These are phyloP conservation scores for Citrus unshiu DNA, from an alignment of 345 rosid genomes.

Conservation along the genomic window DNA sequence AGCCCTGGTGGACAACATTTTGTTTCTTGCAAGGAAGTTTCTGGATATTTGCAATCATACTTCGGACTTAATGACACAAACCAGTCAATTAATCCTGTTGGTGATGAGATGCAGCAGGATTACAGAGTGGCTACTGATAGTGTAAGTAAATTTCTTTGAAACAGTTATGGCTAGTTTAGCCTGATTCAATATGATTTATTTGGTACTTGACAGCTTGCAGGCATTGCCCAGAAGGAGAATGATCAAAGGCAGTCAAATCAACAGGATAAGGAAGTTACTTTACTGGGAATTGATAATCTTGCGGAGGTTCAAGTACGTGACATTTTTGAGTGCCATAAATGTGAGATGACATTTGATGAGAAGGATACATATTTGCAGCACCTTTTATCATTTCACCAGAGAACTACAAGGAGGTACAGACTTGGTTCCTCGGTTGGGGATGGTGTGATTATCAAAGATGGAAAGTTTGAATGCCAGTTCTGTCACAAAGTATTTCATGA, in stretches of 20 bases:
- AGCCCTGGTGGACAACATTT: slow-evolving; percentile 75
- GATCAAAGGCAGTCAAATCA: slow-evolving; percentile 25
- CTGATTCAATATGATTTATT: background rate
- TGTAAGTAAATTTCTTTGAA: slow-evolving; percentile 25
- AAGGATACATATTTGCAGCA: slow-evolving; percentile 68
- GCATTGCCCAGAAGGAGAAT: slow-evolving; percentile 24
- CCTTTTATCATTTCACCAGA: slow-evolving; percentile 63
- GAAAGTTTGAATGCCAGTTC: slow-evolving; percentile 77
- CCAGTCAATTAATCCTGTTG: slow-evolving; percentile 15
- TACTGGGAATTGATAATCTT: slow-evolving; percentile 47
- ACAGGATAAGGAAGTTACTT: slow-evolving; percentile 27
- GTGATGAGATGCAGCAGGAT: slow-evolving; percentile 22
- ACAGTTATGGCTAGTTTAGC: slow-evolving; percentile 9
- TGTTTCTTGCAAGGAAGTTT: slow-evolving; percentile 63
- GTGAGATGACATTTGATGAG: slow-evolving; percentile 58
- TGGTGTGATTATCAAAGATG: slow-evolving; percentile 69
- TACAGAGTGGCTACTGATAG: slow-evolving; percentile 26
- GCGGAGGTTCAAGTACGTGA: slow-evolving; percentile 53
- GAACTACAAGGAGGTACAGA: slow-evolving; percentile 58
- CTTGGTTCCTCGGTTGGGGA: slow-evolving; percentile 76
- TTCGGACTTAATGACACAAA: slow-evolving; percentile 29
- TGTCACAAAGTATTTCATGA: slow-evolving; percentile 76
- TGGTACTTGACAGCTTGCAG: slow-evolving; percentile 34
- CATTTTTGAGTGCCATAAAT: slow-evolving; percentile 69
- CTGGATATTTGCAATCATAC: slow-evolving; percentile 49